A percentile compares a stretch with the other conserved stretches of the same genome.
Conservation (phyloP, 192 early-diverging fungal species). For the Fimicolochytrium jonesii region DNA sequence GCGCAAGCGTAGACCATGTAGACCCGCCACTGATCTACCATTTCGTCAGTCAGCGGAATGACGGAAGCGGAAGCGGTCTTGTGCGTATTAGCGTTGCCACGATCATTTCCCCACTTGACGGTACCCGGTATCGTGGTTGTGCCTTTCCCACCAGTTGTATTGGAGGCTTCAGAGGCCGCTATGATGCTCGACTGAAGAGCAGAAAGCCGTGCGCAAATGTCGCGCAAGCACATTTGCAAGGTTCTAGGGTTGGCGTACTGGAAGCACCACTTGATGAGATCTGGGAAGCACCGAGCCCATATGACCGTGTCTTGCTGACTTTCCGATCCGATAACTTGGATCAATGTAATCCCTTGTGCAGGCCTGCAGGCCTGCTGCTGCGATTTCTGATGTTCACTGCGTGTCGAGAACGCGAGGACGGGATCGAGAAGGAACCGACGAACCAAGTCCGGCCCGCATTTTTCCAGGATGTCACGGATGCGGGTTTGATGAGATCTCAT, state of each 20-base stretch:
- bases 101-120: conserved; percentile 17
- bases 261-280: conserved; percentile 59
- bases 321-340: conserved; percentile 57
- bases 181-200: conserved; percentile 58
- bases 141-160: conserved; percentile 39
- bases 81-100: not conserved
- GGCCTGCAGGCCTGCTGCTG: no score
- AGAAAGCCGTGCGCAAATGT: conserved; percentile 60
- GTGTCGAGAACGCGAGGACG: conserved; percentile 16
- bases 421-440: conserved; percentile 34
- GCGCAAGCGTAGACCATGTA: conserved; percentile 71
- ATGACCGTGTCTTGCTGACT: conserved; percentile 49
- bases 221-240: conserved; percentile 47
- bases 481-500: conserved; percentile 3
- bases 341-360: conserved; percentile 54
- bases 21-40: conserved; percentile 71
- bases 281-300: conserved; percentile 69
- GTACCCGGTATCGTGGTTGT: conserved; percentile 36
- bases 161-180: conserved; percentile 47
- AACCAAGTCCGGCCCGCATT: conserved; percentile 34
- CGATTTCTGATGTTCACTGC: conserved; percentile 19
- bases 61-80: not conserved
- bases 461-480: conserved; percentile 28
- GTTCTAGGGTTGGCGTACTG: conserved; percentile 43
- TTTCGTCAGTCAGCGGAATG: conserved; percentile 37